phyloP scores from a whole-genome alignment of 75 land plant genomes.

The Cupressus sempervirens region DNA sequence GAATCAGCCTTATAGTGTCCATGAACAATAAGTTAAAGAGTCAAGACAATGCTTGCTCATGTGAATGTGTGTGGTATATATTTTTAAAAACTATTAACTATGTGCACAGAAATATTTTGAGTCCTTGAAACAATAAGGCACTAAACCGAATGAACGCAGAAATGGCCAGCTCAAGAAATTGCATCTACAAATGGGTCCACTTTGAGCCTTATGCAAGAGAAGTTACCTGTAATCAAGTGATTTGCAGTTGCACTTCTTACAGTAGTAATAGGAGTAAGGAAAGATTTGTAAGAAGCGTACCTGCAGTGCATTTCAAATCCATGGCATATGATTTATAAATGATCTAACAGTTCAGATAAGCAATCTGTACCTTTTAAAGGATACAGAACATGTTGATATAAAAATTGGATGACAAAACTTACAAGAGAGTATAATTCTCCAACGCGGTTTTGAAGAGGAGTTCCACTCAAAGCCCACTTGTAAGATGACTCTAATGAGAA shows the following conservation, averaged over 20 bases:
- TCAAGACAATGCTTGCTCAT: not conserved
- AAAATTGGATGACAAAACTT: conserved; percentile 11
- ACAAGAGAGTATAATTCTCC: conserved; percentile 88
- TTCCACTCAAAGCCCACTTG: conserved; percentile 95
- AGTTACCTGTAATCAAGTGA: conserved; percentile 64
- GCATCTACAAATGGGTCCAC: not conserved
- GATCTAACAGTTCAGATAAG: not conserved
- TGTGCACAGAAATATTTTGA: not conserved
- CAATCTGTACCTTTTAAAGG: not conserved
- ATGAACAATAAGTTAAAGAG: not conserved
- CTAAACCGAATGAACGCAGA: not conserved
- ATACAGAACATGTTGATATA: not conserved
- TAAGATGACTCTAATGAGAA: conserved; percentile 63
- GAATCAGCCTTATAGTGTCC: not conserved
- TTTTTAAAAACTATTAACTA: not conserved
- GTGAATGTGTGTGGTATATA: not conserved
- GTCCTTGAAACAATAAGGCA: not conserved
- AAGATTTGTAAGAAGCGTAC: conserved; percentile 67
- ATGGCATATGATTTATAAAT: not conserved
- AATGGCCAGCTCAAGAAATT: not conserved
- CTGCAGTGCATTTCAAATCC: conserved; percentile 28
- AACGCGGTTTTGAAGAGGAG: conserved; percentile 93
- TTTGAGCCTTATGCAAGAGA: not conserved
- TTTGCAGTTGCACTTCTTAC: conserved; percentile 84
- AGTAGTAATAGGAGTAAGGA: conserved; percentile 80